Conservation (phyloP, 176 grass and related monocot genomes). For the Triticum urartu region DNA sequence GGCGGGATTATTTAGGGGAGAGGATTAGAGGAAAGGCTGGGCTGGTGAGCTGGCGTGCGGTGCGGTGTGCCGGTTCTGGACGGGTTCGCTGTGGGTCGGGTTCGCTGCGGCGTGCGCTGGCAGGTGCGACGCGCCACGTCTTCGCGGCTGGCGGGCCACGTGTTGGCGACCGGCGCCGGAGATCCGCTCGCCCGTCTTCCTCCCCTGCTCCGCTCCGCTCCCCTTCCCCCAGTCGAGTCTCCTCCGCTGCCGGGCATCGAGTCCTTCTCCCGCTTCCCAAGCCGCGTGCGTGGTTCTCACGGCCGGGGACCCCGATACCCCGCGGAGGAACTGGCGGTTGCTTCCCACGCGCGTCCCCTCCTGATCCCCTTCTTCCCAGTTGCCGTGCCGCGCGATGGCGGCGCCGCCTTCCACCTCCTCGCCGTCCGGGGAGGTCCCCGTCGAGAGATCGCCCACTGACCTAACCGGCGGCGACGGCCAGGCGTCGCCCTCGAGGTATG, state of each 20-base stretch:
- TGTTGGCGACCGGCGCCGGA: not conserved
- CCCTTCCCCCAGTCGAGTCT: not conserved
- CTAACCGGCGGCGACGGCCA: not conserved
- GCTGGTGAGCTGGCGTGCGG: not conserved
- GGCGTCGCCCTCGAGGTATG: constrained; percentile 41
- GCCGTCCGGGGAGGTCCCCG: constrained; percentile 6
- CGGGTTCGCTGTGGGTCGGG: too few relatives aligned
- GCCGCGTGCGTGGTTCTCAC: not conserved
- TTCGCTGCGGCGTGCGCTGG: too few relatives aligned
- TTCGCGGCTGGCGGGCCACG: not conserved
- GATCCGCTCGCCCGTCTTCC: not conserved
- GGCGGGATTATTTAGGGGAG: not conserved
- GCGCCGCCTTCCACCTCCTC: not conserved
- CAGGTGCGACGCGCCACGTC: not conserved
- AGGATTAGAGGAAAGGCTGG: too few relatives aligned
- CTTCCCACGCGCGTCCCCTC: not conserved
- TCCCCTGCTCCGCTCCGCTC: not conserved
- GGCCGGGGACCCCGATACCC: too few relatives aligned
- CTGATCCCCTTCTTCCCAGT: not conserved
- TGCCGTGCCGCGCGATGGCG: not conserved
- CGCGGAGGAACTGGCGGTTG: not conserved
- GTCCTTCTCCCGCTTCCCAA: not conserved
- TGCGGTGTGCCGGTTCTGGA: too few relatives aligned
- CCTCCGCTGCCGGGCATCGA: not conserved
- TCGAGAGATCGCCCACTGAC: not conserved